Conservation (phyloP, 2,329 filamentous ascomycete genomes). For the Ophiostoma himal-ulmi region DNA sequence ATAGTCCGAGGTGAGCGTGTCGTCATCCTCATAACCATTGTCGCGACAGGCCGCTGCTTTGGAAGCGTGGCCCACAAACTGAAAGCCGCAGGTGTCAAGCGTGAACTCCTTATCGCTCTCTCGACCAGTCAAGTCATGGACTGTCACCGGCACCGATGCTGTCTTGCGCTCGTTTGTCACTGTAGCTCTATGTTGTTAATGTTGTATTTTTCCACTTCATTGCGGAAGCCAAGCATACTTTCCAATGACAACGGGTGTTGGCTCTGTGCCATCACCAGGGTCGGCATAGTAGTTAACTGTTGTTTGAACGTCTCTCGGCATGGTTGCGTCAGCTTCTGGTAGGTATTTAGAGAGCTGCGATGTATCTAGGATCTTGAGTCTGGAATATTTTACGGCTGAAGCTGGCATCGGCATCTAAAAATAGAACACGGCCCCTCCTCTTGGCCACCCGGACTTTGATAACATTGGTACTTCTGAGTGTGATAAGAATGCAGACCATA, state of each 20-base stretch:
- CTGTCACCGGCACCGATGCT: neutral
- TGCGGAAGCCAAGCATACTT: neutral
- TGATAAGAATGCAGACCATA: too few relatives aligned
- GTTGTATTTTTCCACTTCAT: neutral
- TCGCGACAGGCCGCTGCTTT: neutral
- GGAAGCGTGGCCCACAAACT: neutral
- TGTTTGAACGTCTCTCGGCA: neutral
- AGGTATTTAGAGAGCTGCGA: neutral
- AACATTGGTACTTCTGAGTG: too few relatives aligned
- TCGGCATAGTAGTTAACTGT: neutral
- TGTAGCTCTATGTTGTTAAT: neutral
- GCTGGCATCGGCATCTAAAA: neutral
- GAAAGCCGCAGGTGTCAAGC: neutral
- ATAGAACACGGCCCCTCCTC: neutral
- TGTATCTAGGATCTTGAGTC: neutral
- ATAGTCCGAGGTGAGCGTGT: neutral
- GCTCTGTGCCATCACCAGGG: neutral
- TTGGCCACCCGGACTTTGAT: neutral
- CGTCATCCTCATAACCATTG: neutral
- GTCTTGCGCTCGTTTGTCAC: conserved; percentile 3
- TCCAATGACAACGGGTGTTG: neutral
- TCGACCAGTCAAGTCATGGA: neutral
- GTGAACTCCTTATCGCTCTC: neutral
- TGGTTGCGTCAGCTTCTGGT: neutral
- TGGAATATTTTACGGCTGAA: neutral